Percentiles rank a stretch among this genome's conserved stretches.
phyloP scores from a whole-genome alignment of 2,329 filamentous ascomycete genomes.

The Alternaria metachromatica region DNA sequence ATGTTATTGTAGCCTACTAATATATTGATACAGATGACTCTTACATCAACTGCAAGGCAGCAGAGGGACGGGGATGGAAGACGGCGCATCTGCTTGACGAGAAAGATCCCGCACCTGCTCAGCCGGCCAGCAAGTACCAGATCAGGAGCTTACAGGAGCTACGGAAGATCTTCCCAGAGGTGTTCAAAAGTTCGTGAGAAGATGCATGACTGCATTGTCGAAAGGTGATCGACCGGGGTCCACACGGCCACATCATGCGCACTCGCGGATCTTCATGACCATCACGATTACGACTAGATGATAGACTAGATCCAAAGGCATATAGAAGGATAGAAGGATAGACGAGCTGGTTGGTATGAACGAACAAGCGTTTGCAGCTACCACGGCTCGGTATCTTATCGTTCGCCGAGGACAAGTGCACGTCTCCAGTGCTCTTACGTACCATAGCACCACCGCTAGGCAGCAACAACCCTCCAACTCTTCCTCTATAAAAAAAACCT shows the following conservation, averaged over 20 bases:
- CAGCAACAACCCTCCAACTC: background rate
- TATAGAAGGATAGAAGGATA: too few species aligned
- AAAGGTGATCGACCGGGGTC: too few species aligned
- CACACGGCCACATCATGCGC: background rate
- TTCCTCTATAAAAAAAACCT: background rate
- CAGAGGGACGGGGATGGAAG: conserved; percentile 83
- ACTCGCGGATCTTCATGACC: background rate
- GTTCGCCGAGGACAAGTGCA: background rate
- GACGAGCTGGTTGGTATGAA: background rate
- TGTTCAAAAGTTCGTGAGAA: conserved; percentile 70
- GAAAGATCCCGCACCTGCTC: conserved; percentile 66
- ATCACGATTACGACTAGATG: background rate
- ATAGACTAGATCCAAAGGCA: too few species aligned
- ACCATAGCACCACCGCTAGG: background rate
- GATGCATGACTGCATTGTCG: background rate
- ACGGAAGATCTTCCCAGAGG: conserved; percentile 76
- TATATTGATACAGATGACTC: conserved; percentile 74
- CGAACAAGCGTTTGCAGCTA: background rate
- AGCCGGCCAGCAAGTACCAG: conserved; percentile 73
- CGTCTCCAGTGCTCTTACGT: background rate
- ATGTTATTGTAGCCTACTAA: conserved; percentile 15
- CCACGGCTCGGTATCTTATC: background rate
- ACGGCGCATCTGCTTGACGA: conserved; percentile 86
- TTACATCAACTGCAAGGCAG: conserved; percentile 77
- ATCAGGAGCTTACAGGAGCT: conserved; percentile 80